Evolutionary conservation across 2,329 filamentous ascomycete genomes (phyloP).

Genomic region (Talaromyces atroroseus): DNA sequence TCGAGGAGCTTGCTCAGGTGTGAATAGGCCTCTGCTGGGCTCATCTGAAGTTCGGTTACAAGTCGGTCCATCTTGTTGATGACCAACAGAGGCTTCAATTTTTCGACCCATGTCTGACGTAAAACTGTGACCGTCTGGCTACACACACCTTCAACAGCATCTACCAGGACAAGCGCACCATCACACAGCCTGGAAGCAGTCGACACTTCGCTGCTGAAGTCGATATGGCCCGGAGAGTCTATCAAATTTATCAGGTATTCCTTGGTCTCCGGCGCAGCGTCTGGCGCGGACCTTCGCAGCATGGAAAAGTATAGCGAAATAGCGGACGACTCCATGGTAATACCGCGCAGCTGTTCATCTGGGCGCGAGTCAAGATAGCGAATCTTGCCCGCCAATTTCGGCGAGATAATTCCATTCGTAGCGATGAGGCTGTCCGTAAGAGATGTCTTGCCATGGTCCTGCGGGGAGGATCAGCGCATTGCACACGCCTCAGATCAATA

Average conservation of each 20-base stretch:
- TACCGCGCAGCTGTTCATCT: constrained; percentile 91
- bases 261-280: constrained; percentile 64
- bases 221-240: constrained; percentile 95
- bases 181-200: constrained; percentile 92
- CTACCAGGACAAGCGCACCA: constrained; percentile 87
- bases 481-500: neutral
- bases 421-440: constrained; percentile 92
- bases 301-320: constrained; percentile 96
- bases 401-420: constrained; percentile 98
- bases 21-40: constrained; percentile 77
- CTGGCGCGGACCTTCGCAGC: constrained; percentile 65
- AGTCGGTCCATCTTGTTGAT: constrained; percentile 98
- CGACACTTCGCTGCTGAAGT: constrained; percentile 97
- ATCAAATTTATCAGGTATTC: constrained; percentile 97
- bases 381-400: constrained; percentile 95
- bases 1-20: constrained; percentile 87
- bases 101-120: constrained; percentile 90
- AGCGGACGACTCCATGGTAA: constrained; percentile 99
- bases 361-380: constrained; percentile 93
- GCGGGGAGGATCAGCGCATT: constrained; percentile 15
- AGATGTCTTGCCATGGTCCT: constrained; percentile 97
- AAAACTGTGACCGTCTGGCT: constrained; percentile 97
- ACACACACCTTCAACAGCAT: constrained; percentile 96
- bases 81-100: constrained; percentile 86
- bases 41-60: constrained; percentile 92